Evolutionary conservation across 2,329 filamentous ascomycete species (phyloP).

Genomic region (Escovopsis weberi): DNA sequence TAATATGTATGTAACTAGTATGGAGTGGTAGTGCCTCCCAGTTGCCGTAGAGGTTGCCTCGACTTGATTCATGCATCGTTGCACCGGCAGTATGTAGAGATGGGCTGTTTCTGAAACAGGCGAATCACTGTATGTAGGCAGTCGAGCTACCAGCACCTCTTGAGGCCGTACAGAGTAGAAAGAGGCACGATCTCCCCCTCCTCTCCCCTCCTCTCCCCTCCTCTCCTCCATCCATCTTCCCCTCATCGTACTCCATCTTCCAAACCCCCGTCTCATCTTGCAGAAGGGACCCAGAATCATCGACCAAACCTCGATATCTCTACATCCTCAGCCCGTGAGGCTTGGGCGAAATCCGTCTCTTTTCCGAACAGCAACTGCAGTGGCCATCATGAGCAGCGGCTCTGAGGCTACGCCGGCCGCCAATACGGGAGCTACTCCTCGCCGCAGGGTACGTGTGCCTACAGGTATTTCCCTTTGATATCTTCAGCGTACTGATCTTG

Average conservation of each 20-base stretch:
- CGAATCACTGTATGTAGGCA: too few relatives aligned
- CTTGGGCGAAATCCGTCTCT: background rate
- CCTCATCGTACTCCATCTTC: background rate
- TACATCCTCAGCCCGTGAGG: background rate
- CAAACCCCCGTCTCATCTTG: too few relatives aligned
- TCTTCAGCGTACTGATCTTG: background rate
- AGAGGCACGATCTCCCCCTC: background rate
- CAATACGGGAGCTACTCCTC: constrained; percentile 8
- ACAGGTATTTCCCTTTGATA: background rate
- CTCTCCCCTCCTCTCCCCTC: background rate
- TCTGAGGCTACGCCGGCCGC: constrained; percentile 13
- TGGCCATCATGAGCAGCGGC: constrained; percentile 4
- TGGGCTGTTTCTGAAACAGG: too few relatives aligned
- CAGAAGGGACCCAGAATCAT: too few relatives aligned
- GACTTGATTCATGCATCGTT: too few relatives aligned
- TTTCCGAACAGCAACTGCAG: background rate
- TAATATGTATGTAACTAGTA: too few relatives aligned
- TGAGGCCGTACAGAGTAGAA: too few relatives aligned
- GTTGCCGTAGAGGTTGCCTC: too few relatives aligned
- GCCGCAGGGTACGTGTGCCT: constrained; percentile 15
- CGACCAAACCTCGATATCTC: background rate
- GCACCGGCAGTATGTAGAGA: too few relatives aligned
- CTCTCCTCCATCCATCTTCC: background rate
- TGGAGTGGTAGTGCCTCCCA: too few relatives aligned
- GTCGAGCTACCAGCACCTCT: too few relatives aligned